Evolutionary conservation across 2,329 filamentous ascomycete species (phyloP), one percentile per base, ranked within the genome.

Genomic region (Xylaria sp.): DNA sequence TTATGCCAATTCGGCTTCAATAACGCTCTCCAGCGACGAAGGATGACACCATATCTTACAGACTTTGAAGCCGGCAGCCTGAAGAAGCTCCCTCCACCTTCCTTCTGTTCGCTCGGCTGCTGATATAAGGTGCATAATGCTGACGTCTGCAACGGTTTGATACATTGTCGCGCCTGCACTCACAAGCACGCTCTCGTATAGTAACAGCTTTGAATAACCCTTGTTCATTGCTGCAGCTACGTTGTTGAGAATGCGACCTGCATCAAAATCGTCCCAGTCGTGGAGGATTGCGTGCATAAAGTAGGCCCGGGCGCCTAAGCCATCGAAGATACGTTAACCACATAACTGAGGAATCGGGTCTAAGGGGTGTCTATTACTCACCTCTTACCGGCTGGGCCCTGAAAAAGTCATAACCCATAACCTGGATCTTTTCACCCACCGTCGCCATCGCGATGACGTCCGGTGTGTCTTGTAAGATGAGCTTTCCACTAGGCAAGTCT

Each of bases 401-500:
- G 36, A 67, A 67, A 23, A 77, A 75, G 66, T 76, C 72, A 36
- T 76, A 67, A 8, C 63, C 68, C 63, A 73, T 67, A 28, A 58
- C 61, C 10, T 43, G 61, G 58, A 73, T 72, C 48, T 67, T 68
- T 2, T 61, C 56, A 46, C 70, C 69, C 2, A 74, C 62, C 32
- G 71, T 72, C 10, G 55, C 72, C 39, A 75, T 66, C 25, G 78
- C 75, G 55, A 82, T 76, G 1, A 80, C 75, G 36, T 80, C 77
- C 0, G 79, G 79, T 1, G 79, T 75, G 65, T 82, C 81, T 53
- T 82, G 78, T 30, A 83, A 67, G 1, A 83, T 72, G 0, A 82
- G 74, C 2, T 70, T 61, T 1, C 77, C 75, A 2, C 72, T 65
- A 13, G 77, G 78, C 12, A 79, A 66, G 0, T 78, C 72, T 0